A percentile compares a stretch with the other conserved stretches of the same genome.
Conservation (phyloP, 768 basidiomycete genomes). For the Suillus americanus region DNA sequence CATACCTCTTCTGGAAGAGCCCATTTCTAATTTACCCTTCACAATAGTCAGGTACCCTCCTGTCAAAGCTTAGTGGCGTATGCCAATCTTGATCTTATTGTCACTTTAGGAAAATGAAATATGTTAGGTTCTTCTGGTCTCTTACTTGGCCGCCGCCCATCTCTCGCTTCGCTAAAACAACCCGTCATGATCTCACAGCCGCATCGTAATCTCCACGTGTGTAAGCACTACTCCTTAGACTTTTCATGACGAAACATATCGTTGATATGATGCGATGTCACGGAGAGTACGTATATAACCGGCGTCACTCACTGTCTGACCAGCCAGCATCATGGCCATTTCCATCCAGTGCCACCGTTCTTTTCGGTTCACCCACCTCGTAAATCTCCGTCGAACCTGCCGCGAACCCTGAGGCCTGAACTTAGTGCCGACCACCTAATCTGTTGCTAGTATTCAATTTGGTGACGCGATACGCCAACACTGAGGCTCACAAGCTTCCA, state of each 20-base stretch:
- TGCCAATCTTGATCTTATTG: neutral
- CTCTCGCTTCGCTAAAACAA: neutral
- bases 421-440: constrained; percentile 19
- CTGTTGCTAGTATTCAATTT: constrained; percentile 20
- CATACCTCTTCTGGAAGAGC: constrained; percentile 21
- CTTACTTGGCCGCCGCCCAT: constrained; percentile 3
- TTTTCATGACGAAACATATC: neutral
- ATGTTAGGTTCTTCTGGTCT: neutral
- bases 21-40: constrained; percentile 15
- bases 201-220: constrained; percentile 1
- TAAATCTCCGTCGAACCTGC: constrained; percentile 18
- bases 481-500: constrained; percentile 20
- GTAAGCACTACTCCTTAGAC: neutral
- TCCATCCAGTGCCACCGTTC: neutral
- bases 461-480: constrained; percentile 15
- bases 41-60: constrained; percentile 1
- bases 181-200: constrained; percentile 5
- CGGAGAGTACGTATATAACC: neutral
- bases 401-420: constrained; percentile 8
- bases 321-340: too few relatives aligned
- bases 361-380: neutral
- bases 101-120: constrained; percentile 5
- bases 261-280: neutral
- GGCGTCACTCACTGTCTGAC: too few relatives aligned
- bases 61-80: constrained; percentile 2